Evolutionary conservation across 495 filamentous ascomycete genomes (phyloP).

Genomic region (Aspergillus mulundensis): DNA sequence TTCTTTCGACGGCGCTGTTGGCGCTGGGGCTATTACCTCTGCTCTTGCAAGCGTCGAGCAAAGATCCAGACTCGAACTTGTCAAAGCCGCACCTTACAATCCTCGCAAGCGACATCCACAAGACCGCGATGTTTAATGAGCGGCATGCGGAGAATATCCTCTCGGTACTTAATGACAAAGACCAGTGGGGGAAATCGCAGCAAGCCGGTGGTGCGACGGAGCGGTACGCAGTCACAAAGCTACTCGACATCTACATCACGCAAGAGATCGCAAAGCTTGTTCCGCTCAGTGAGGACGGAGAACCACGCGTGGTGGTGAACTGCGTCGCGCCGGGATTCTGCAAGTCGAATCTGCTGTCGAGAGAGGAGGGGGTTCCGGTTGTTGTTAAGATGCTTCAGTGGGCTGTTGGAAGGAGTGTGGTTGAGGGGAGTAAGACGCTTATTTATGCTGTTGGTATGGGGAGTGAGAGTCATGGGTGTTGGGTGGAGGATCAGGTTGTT

Average conservation of each 20-base stretch:
- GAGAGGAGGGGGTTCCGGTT: slow-evolving; percentile 17
- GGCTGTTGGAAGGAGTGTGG: slow-evolving; percentile 18
- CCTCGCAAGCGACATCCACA: slow-evolving; percentile 15
- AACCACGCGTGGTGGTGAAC: slow-evolving; percentile 16
- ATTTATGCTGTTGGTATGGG: slow-evolving; percentile 15
- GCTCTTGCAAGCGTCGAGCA: background rate
- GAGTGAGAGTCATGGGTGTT: slow-evolving; percentile 16
- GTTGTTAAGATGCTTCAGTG: slow-evolving; percentile 14
- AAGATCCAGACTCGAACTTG: background rate
- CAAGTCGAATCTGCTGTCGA: slow-evolving; percentile 16
- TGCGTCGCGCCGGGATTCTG: slow-evolving; percentile 17
- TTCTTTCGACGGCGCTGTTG: slow-evolving; percentile 15
- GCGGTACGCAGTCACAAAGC: slow-evolving; percentile 17
- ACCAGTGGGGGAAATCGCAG: slow-evolving; percentile 11
- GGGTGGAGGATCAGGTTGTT: slow-evolving; percentile 18
- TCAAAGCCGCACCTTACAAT: slow-evolving; percentile 12
- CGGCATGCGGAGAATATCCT: slow-evolving; percentile 4
- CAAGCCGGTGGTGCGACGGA: background rate
- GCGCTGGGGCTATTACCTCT: slow-evolving; percentile 4
- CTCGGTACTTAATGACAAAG: slow-evolving; percentile 5
- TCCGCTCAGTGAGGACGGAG: background rate
- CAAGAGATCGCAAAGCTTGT: slow-evolving; percentile 11
- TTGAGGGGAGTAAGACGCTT: slow-evolving; percentile 22
- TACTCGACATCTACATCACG: slow-evolving; percentile 16
- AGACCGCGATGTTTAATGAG: slow-evolving; percentile 6